A percentile compares a stretch with the other conserved stretches of the same genome.
phyloP scores from a whole-genome alignment of 495 filamentous ascomycete genomes.

The Penicillium cosmopolitanum region DNA sequence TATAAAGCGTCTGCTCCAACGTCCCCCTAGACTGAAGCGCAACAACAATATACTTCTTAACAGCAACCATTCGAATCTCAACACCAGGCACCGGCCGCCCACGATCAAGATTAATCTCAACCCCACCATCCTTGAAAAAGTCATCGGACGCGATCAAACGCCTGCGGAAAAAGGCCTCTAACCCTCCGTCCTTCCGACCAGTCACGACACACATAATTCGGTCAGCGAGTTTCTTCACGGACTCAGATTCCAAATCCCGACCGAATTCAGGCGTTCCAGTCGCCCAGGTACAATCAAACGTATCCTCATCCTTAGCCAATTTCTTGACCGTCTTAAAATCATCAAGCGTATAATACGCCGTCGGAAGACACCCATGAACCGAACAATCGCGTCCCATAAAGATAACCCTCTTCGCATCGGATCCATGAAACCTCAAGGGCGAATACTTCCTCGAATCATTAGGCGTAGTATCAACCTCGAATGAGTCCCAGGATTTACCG shows the following conservation, averaged over 20 bases:
- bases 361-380: constrained; percentile 39
- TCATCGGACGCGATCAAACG: constrained; percentile 78
- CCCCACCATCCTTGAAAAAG: constrained; percentile 65
- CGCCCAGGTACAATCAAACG: constrained; percentile 81
- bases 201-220: constrained; percentile 79
- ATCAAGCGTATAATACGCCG: constrained; percentile 79
- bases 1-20: constrained; percentile 85
- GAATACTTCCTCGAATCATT: constrained; percentile 22
- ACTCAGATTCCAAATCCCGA: constrained; percentile 55
- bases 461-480: constrained; percentile 58
- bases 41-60: constrained; percentile 84
- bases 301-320: constrained; percentile 57
- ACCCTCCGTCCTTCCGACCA: constrained; percentile 55
- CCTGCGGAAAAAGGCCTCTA: not conserved
- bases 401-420: constrained; percentile 78
- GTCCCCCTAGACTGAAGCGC: constrained; percentile 79
- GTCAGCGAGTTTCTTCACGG: constrained; percentile 53
- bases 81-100: constrained; percentile 75
- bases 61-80: constrained; percentile 65
- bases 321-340: constrained; percentile 70
- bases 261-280: constrained; percentile 72
- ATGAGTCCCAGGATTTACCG: constrained; percentile 77
- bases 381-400: constrained; percentile 73
- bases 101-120: constrained; percentile 74
- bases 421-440: constrained; percentile 74